Base-by-base conservation (phyloP, 495 filamentous ascomycete genomes). In the Oleoguttula mirabilis region DNA sequence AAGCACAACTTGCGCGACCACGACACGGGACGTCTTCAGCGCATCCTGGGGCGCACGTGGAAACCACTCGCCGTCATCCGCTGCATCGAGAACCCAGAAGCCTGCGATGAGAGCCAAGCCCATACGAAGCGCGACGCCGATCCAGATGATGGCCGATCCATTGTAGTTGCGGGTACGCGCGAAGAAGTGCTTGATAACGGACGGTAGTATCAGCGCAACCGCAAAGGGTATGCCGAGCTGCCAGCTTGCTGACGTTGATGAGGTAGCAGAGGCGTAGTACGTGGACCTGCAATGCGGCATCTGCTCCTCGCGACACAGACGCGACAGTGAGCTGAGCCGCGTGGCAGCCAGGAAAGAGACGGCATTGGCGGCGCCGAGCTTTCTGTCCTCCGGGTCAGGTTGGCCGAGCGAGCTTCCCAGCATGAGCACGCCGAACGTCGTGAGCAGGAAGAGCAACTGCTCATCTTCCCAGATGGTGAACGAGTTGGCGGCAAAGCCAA, bases 401-500 rank as follows among this genome's bases (percentile, higher is more conserved):
- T 81, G 75, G 19, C 83, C 74, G 51, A 88, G 71, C 7, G 88
- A 86, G 4, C 79, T 75, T 3, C 82, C 56, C n/a, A 82, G 69
- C 23, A 75, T 71, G 27, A 76, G 65, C 16, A 84, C 61, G 21
- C 84, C 88, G 60, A 95, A 95, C 0, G 88, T 92, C 3, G 75
- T 72, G 41, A 95, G 73, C 66, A 95, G 87, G 65, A 88, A 92
- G 2, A 88, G 65, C n/a, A 93, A 68, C 33, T 93, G 94, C 14
- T 86, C 82, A 52, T 96, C 92, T 64, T 99, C 90, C 92, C 92
- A 96, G 48, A 99, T 94, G 4, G 88, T 96, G 62, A 86, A 99
- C 1, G 90, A 96, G 57, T 96, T 99, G 3, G 90, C 88, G 0
- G 86, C 90, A 61, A 95, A 96, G 27, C 88, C 88, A 48, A 84